Evolutionary conservation across 306 rosid species (phyloP).

Genomic region (Rosa multiflora): DNA sequence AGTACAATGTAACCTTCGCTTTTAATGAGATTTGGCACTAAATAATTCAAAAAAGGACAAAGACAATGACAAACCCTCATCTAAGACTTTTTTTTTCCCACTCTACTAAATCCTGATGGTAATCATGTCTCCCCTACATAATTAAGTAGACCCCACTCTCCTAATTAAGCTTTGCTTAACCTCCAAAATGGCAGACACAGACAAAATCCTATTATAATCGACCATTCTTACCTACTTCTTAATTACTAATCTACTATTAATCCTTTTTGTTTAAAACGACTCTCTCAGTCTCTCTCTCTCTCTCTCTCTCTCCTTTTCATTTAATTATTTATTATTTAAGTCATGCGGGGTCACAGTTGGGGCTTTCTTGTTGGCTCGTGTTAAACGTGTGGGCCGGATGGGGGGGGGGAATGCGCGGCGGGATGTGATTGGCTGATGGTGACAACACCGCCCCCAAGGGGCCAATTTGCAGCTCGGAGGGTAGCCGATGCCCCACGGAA

Average conservation of each 20-base stretch:
- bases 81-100: slow-evolving; percentile 23
- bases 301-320: not conserved
- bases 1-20: not conserved
- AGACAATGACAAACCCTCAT: slow-evolving; percentile 25
- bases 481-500: slow-evolving; percentile 29
- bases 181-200: slow-evolving; percentile 19
- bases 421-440: slow-evolving; percentile 12
- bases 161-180: not conserved
- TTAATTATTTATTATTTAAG: not conserved
- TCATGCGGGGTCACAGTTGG: slow-evolving; percentile 1
- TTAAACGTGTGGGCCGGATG: slow-evolving; percentile 36
- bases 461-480: slow-evolving; percentile 14
- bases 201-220: not conserved
- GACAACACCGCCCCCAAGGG: not conserved
- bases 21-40: not conserved
- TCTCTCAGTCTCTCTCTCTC: not conserved
- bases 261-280: not conserved
- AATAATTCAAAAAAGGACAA: slow-evolving; percentile 2
- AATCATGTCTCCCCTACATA: slow-evolving; percentile 12
- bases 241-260: slow-evolving; percentile 9
- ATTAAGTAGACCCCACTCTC: slow-evolving; percentile 16
- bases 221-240: slow-evolving; percentile 13
- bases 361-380: slow-evolving; percentile 21
- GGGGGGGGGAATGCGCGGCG: slow-evolving; percentile 11
- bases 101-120: slow-evolving; percentile 13